Evolutionary conservation across 768 basidiomycete species (phyloP), one percentile per base, ranked within the genome.

Genomic region (Macrolepiota dolichaula): DNA sequence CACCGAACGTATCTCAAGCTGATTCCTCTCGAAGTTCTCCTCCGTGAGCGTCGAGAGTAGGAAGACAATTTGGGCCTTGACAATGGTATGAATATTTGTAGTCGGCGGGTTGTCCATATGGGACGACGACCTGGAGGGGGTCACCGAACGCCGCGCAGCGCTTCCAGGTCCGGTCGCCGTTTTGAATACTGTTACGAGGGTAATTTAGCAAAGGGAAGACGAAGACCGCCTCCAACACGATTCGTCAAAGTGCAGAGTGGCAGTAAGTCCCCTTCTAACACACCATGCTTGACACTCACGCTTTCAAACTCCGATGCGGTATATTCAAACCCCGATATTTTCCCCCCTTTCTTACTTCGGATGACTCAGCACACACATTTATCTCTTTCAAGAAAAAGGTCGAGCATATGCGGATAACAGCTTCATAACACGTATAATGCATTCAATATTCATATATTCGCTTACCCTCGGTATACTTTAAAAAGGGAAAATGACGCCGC

Each of bases 1-100:
- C 71, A 98, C 96, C 60, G 92, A 93, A 71, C 94, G 89, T 69
- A 99, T 97, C 79, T 99, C 96, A 59, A 86, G 78, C 72, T 95
- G 89, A 76, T 97, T 94, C 71, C 92, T 86, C 71, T 93, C 92
- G 72, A 94, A 99, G 76, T 94, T 95, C 69, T 98, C 96, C 77
- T 98, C 96, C 62, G 93, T 94, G 63, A 98, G 85, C 27, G 94
- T 98, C 29, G 93, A 94, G 66, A 99, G 84, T 61, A 98, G 83
- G 77, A 99, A 98, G 66, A 96, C 95, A 71, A 99, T 96, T 81
- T 99, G 96, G 62, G 96, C 91, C 77, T 92, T 92, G 78, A 94
- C 92, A 74, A 94, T 94, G 72, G 91, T 93, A 75, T 92, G 87
- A 71, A 94, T 92, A 74, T 91, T 92, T 73, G 88, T 87, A 72